These are phyloP conservation scores for Aspergillus sclerotioniger DNA, from an alignment of 495 filamentous ascomycete species.

Conservation along the genomic window DNA sequence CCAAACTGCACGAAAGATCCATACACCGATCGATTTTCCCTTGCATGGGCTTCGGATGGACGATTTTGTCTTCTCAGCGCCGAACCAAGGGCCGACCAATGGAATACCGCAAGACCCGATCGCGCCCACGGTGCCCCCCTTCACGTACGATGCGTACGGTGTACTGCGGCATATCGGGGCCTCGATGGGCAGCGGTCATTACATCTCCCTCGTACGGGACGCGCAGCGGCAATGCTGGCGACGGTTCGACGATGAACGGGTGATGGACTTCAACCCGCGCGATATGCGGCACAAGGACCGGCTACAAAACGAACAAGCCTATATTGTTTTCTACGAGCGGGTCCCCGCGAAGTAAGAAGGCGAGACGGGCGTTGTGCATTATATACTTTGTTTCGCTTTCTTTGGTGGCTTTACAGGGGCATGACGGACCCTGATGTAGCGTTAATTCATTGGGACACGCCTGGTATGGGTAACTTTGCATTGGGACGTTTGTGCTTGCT, in stretches of 20 bases:
- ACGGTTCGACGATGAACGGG: conserved; percentile 62
- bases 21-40: conserved; percentile 67
- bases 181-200: conserved; percentile 65
- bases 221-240: conserved; percentile 60
- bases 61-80: conserved; percentile 50
- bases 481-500: neutral
- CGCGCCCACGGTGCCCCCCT: conserved; percentile 58
- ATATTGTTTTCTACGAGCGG: conserved; percentile 66
- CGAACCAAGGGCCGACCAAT: conserved; percentile 24
- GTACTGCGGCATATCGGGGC: conserved; percentile 67
- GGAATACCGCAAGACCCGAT: conserved; percentile 27
- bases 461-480: no score
- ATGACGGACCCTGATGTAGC: neutral
- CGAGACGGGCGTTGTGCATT: neutral
- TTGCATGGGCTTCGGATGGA: conserved; percentile 62
- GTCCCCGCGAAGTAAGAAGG: conserved; percentile 47
- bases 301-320: conserved; percentile 62
- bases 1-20: conserved; percentile 61
- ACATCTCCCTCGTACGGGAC: conserved; percentile 64
- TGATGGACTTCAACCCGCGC: conserved; percentile 56
- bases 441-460: no score
- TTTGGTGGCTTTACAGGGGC: neutral
- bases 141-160: conserved; percentile 69
- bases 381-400: neutral
- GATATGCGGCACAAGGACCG: conserved; percentile 45